A percentile compares a stretch with the other conserved stretches of the same genome.
Evolutionary conservation across 129 eudicot species (phyloP).

Genomic region (Ambrosia artemisiifolia): DNA sequence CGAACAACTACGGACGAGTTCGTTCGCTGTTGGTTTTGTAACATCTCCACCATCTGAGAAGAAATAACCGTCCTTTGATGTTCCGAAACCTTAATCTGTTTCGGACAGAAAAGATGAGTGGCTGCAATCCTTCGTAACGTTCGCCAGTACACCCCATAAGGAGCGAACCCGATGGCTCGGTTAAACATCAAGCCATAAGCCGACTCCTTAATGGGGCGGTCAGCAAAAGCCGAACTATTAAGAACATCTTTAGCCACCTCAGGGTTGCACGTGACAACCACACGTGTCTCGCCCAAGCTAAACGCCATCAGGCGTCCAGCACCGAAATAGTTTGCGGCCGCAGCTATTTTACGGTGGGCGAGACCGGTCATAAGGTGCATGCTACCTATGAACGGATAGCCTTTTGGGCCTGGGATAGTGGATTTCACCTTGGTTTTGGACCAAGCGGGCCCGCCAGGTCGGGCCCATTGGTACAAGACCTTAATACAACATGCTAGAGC

Average conservation of each 20-base stretch:
- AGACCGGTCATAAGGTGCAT: constrained; percentile 75
- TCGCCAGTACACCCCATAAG: constrained; percentile 85
- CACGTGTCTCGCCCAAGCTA: constrained; percentile 74
- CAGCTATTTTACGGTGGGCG: constrained; percentile 83
- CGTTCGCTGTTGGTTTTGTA: neutral
- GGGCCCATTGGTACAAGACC: constrained; percentile 43
- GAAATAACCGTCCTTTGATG: constrained; percentile 43
- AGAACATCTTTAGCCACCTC: constrained; percentile 75
- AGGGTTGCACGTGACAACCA: constrained; percentile 66
- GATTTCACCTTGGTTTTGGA: constrained; percentile 23
- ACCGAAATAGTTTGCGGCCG: constrained; percentile 36
- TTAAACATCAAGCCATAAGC: constrained; percentile 83
- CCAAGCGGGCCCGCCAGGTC: constrained; percentile 79
- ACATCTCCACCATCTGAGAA: constrained; percentile 42
- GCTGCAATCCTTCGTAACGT: constrained; percentile 66
- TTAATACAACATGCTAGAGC: constrained; percentile 30
- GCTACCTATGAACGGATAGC: constrained; percentile 72
- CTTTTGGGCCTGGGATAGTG: constrained; percentile 72
- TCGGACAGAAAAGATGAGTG: constrained; percentile 72
- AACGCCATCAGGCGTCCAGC: constrained; percentile 82
- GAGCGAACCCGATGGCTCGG: constrained; percentile 91
- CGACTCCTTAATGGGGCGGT: constrained; percentile 83
- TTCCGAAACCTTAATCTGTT: constrained; percentile 59
- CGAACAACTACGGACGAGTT: constrained; percentile 35
- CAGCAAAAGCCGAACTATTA: constrained; percentile 54